These are phyloP conservation scores for Ganoderma lingzhi DNA, from an alignment of 1,284 basidiomycete genomes.

Conservation along the genomic window DNA sequence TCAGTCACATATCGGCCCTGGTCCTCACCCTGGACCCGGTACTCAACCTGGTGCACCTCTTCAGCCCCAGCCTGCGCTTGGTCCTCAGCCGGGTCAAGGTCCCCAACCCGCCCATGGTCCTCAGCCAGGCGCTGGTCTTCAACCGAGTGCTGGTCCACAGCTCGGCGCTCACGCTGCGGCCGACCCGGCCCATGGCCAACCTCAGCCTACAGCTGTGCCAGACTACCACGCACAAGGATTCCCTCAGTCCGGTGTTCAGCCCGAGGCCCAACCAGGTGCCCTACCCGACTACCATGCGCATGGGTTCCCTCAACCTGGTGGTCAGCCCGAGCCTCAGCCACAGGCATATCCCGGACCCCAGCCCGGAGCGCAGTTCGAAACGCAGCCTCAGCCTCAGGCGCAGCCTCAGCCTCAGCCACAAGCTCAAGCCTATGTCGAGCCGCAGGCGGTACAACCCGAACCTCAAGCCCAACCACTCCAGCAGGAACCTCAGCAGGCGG, in stretches of 20 bases:
- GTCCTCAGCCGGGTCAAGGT: conserved; percentile 32
- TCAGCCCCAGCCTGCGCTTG: conserved; percentile 35
- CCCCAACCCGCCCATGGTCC: conserved; percentile 25
- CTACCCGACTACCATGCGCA: conserved; percentile 1
- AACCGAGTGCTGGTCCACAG: conserved; percentile 8
- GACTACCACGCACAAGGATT: conserved; percentile 8
- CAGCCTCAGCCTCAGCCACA: conserved; percentile 36
- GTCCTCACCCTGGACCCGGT: conserved; percentile 16
- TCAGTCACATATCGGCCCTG: background rate
- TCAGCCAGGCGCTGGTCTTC: conserved; percentile 29
- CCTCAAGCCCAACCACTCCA: conserved; percentile 37
- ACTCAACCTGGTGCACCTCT: conserved; percentile 29
- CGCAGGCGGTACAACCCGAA: conserved; percentile 31
- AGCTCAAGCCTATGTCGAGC: conserved; percentile 35
- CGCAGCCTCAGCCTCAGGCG: conserved; percentile 38
- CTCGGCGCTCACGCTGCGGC: conserved; percentile 18
- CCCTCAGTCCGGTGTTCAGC: conserved; percentile 30
- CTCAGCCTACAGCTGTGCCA: conserved; percentile 34
- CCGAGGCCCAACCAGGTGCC: conserved; percentile 22
- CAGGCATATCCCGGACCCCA: conserved; percentile 25
- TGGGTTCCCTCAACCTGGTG: background rate
- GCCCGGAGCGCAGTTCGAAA: conserved; percentile 38
- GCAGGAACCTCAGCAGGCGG: conserved; percentile 36
- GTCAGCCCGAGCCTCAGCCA: conserved; percentile 32
- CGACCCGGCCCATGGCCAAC: conserved; percentile 34